These are phyloP conservation scores for Naganishia vishniacii DNA, from an alignment of 768 basidiomycete genomes.

Conservation along the genomic window DNA sequence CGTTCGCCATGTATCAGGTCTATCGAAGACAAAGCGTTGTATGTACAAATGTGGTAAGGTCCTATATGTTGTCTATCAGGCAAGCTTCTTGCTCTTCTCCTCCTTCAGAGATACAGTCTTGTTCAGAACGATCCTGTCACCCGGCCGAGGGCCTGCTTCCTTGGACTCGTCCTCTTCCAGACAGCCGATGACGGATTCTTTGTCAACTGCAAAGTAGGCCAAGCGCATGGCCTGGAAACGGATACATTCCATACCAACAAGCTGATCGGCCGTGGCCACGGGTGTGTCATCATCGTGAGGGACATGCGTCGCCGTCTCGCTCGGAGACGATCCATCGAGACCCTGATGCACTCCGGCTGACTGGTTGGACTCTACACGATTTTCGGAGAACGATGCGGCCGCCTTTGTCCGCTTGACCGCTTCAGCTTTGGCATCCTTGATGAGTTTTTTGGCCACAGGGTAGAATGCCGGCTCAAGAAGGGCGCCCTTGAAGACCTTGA, in stretches of 20 bases:
- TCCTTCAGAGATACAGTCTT: constrained; percentile 91
- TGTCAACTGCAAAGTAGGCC: constrained; percentile 90
- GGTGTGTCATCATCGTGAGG: constrained; percentile 54
- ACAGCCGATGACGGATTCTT: constrained; percentile 66
- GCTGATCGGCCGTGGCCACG: constrained; percentile 66
- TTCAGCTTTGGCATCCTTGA: constrained; percentile 61
- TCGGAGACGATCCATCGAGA: not conserved
- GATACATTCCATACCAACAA: constrained; percentile 84
- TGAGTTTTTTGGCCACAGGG: constrained; percentile 65
- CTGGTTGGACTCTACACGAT: constrained; percentile 55
- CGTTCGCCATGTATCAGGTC: too few relatives aligned
- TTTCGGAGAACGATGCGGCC: constrained; percentile 31
- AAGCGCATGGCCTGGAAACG: constrained; percentile 95
- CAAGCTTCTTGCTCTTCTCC: constrained; percentile 68
- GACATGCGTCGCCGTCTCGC: constrained; percentile 19
- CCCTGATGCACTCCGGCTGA: constrained; percentile 37
- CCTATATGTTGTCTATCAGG: not conserved
- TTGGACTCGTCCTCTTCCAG: constrained; percentile 55
- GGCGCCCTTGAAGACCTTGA: constrained; percentile 72
- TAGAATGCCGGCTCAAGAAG: constrained; percentile 87
- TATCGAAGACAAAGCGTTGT: too few relatives aligned
- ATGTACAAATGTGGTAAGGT: not conserved
- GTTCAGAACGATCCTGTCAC: constrained; percentile 79
- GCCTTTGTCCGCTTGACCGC: constrained; percentile 54
- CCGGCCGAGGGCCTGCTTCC: constrained; percentile 54